These are phyloP conservation scores for Globisporangium orthogonon DNA, from an alignment of 352 stramenopile genomes.

Conservation along the genomic window DNA sequence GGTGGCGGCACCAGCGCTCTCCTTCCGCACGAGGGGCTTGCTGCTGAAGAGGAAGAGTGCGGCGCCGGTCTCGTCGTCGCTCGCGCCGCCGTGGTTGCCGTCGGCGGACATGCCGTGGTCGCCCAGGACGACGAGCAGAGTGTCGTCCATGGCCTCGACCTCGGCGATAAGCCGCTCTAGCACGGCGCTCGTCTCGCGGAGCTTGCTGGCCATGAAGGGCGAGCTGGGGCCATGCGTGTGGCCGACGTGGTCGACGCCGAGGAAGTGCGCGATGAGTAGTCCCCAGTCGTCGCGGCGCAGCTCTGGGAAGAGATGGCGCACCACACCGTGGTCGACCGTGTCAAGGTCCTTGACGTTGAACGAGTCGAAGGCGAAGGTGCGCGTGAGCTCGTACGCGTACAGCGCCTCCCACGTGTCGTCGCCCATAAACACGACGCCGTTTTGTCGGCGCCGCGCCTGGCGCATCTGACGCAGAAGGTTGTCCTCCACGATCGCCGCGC, in stretches of 20 bases:
- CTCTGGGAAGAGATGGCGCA: constrained; percentile 62
- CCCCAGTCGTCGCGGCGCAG: constrained; percentile 63
- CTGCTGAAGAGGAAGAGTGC: constrained; percentile 92
- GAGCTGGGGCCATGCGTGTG: constrained; percentile 95
- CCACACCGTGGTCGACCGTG: constrained; percentile 95
- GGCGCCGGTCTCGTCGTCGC: constrained; percentile 92
- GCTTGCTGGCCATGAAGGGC: constrained; percentile 92
- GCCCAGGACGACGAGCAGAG: constrained; percentile 91
- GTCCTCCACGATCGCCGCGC: constrained; percentile 92
- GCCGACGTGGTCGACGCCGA: constrained; percentile 97
- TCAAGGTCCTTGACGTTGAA: constrained; percentile 99
- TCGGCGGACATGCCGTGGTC: constrained; percentile 99
- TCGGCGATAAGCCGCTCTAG: constrained; percentile 68
- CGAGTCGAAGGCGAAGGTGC: constrained; percentile 93
- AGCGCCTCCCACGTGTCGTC: constrained; percentile 97
- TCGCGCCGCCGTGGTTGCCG: constrained; percentile 97
- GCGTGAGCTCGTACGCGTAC: constrained; percentile 89
- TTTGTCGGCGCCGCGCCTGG: constrained; percentile 58
- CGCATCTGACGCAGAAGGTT: constrained; percentile 93
- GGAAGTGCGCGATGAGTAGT: constrained; percentile 82
- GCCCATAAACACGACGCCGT: constrained; percentile 94
- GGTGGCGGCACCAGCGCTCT: constrained; percentile 2
- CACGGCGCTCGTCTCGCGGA: constrained; percentile 94
- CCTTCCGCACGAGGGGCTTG: constrained; percentile 21
- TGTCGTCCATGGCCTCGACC: constrained; percentile 51